Conservation (phyloP, 345 rosid species). For the Cardiospermum halicacabum region DNA sequence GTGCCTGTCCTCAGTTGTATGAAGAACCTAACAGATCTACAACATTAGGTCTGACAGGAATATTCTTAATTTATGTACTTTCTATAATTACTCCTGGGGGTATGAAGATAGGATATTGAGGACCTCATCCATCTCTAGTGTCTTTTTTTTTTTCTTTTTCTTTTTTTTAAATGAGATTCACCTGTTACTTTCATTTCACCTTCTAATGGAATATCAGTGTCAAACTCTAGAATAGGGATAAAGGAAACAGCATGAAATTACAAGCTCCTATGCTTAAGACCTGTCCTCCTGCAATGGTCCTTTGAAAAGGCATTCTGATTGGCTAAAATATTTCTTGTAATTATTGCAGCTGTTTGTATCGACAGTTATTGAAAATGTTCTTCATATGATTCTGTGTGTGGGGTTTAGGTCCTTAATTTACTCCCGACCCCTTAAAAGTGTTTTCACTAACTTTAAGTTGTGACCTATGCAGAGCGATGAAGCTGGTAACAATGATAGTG, state of each 20-base stretch:
- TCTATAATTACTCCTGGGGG: background rate
- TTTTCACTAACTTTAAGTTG: background rate
- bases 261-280: no score
- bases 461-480: slow-evolving; percentile 51
- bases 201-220: background rate
- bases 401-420: background rate
- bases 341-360: background rate
- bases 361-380: background rate
- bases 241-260: no score
- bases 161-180: background rate
- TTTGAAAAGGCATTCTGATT: background rate
- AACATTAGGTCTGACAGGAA: background rate
- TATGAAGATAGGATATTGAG: background rate
- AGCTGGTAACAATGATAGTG: slow-evolving; percentile 37
- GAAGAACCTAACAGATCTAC: background rate
- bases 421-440: background rate
- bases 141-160: background rate
- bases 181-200: background rate
- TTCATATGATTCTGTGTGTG: background rate
- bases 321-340: background rate
- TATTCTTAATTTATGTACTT: background rate
- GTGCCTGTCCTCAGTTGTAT: background rate
- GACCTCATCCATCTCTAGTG: background rate
- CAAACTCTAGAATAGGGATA: no score
- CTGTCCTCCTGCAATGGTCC: no score